Evolutionary conservation across 371 early-diverging fungal genomes (phyloP).

Genomic region (Actinomucor elegans): DNA sequence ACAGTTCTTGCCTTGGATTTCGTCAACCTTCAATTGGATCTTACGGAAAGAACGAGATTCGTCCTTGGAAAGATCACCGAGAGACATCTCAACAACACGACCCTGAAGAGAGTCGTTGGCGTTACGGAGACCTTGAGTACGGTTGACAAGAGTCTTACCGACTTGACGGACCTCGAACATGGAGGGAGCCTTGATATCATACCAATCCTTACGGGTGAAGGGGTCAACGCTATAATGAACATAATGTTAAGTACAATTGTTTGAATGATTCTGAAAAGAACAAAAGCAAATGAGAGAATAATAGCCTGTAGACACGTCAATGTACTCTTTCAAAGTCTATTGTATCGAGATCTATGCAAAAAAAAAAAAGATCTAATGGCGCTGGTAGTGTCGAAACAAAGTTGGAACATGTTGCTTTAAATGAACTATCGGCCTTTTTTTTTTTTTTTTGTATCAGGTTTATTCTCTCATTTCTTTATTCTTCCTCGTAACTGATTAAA

Average conservation of each 20-base stretch:
- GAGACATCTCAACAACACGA: conserved; percentile 97
- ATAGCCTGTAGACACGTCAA: no score
- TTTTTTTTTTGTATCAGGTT: conserved; percentile 1
- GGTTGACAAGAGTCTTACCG: conserved; percentile 99
- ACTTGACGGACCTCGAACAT: conserved; percentile 92
- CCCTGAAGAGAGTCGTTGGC: conserved; percentile 96
- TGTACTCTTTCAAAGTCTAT: no score
- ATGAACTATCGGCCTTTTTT: background rate
- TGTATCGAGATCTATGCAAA: background rate
- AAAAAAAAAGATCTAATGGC: background rate
- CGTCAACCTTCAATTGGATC: conserved; percentile 96
- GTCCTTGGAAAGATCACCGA: conserved; percentile 97
- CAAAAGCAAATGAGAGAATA: no score
- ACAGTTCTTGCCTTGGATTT: conserved; percentile 97
- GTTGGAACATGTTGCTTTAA: background rate
- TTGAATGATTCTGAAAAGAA: no score
- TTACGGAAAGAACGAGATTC: conserved; percentile 95
- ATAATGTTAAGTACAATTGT: conserved; percentile 2
- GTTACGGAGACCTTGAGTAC: conserved; percentile 98
- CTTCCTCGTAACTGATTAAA: background rate
- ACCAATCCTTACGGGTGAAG: conserved; percentile 99
- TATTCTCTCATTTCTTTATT: no score
- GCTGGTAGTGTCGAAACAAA: background rate
- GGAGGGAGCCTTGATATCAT: conserved; percentile 98
- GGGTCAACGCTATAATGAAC: conserved; percentile 75